Conservation (phyloP, 2,329 filamentous ascomycete species). For the Cytospora paraplurivora region DNA sequence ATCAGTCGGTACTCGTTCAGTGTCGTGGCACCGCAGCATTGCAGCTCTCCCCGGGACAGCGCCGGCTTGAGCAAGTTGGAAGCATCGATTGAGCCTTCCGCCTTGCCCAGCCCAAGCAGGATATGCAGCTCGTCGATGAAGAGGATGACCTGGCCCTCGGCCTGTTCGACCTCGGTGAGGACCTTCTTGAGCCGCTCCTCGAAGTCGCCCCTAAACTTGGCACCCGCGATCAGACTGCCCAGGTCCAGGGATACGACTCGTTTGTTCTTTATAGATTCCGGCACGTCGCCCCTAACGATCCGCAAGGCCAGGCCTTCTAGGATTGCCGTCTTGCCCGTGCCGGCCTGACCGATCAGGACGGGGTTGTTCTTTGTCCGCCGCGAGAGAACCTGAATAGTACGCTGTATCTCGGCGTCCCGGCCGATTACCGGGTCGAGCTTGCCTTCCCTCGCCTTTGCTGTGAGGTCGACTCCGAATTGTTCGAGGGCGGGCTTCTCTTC, state of each 20-base stretch:
- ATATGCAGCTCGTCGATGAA: conserved; percentile 96
- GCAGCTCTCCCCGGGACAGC: conserved; percentile 86
- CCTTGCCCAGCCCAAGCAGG: conserved; percentile 87
- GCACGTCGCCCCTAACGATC: conserved; percentile 90
- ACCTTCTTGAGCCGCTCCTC: conserved; percentile 92
- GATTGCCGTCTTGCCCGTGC: conserved; percentile 92
- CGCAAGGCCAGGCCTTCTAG: conserved; percentile 86
- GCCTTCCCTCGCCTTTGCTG: conserved; percentile 78
- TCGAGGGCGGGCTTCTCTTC: conserved; percentile 85
- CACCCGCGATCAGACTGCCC: conserved; percentile 89
- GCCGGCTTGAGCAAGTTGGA: conserved; percentile 94
- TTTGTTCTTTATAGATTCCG: conserved; percentile 95
- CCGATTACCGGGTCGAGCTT: conserved; percentile 97
- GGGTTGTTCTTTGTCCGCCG: conserved; percentile 95
- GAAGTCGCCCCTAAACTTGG: conserved; percentile 94
- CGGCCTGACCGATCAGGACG: conserved; percentile 87
- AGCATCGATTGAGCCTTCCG: conserved; percentile 94
- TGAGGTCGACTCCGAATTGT: conserved; percentile 88
- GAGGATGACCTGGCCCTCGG: conserved; percentile 85
- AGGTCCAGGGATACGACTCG: conserved; percentile 84
- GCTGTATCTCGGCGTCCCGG: conserved; percentile 85
- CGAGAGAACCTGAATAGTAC: conserved; percentile 92
- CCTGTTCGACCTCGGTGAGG: conserved; percentile 85
- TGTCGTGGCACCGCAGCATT: conserved; percentile 94
- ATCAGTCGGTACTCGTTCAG: conserved; percentile 89